Base-by-base conservation (phyloP, 208 protist genomes). In the Wallacemonas sp. region DNA sequence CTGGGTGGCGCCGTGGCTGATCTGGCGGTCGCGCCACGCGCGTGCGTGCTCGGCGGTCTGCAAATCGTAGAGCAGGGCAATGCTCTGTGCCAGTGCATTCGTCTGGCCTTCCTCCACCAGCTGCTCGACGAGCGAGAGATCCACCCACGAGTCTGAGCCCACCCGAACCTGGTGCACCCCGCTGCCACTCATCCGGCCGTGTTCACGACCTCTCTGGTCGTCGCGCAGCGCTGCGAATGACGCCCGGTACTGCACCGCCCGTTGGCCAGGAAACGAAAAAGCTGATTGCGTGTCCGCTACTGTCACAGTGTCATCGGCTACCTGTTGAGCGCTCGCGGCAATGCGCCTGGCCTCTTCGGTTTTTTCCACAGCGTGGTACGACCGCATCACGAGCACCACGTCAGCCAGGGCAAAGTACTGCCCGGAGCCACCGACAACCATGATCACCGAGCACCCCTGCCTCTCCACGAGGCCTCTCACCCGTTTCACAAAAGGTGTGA, bases 401-500 rank as follows among this genome's bases (percentile, higher is more conserved):
- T 97, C 84, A 0, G 95, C 91, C 19, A 91, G 77, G 22, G 87
- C 66, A 60, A 98, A 98, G 75, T 96, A 98, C 71, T 97, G 83
- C 0, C 94, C 93, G 0, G 85, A 93, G 15, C 95, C 89, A n/a
- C 95, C 95, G 9, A 98, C 81, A 9, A 98, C 95, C 64, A 98
- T 71, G 21, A 98, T 76, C 1, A 89, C 79, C 33, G 85, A 93
- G 9, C 97, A 65, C 1, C 71, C 71, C 37, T 92, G 78, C 29
- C 92, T 68, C 4, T 61, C 29, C 26, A 85, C 71, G 36, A 98
- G 66, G 22, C 85, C 78, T 2, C 78, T 52, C 24, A 94, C 76
- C 37, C 79, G 78, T 41, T 89, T 69, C 24, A 94, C 76, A 71
- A 97, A 97, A 2, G 93, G 89, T 0, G 89, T 97, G 72, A 98